Conservation (phyloP, 1,139 yeast species). For the Candida mesenterica region DNA sequence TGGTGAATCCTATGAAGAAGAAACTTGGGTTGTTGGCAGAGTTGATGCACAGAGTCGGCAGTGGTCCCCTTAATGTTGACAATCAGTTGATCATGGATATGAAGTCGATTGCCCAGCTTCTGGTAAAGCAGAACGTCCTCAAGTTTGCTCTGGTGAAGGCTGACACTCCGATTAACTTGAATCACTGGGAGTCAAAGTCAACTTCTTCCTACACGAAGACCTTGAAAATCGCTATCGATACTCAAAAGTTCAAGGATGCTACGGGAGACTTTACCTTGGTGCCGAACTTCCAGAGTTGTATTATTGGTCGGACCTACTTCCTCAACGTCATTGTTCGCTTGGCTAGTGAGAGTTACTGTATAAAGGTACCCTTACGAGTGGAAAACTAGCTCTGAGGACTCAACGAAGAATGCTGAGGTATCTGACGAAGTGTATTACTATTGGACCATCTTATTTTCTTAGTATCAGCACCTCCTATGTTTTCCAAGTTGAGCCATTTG, state of each 20-base stretch:
- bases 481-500: too few relatives aligned
- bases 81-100: constrained; percentile 19
- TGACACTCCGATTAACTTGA: constrained; percentile 10
- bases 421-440: too few relatives aligned
- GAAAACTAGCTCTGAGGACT: too few relatives aligned
- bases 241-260: constrained; percentile 5
- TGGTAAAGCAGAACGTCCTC: constrained; percentile 16
- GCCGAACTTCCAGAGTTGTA: constrained; percentile 29
- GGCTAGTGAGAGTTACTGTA: constrained; percentile 16
- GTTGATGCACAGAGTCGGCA: constrained; percentile 14
- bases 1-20: constrained; percentile 18
- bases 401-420: too few relatives aligned
- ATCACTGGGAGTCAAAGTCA: constrained; percentile 9
- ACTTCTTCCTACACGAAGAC: constrained; percentile 5
- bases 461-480: too few relatives aligned
- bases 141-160: constrained; percentile 15
- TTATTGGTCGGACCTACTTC: constrained; percentile 26
- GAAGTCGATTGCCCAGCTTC: constrained; percentile 20
- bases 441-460: too few relatives aligned
- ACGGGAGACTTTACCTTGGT: constrained; percentile 16
- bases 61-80: constrained; percentile 15
- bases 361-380: constrained; percentile 22
- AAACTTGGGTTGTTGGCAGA: constrained; percentile 15
- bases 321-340: constrained; percentile 17
- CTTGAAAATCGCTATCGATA: constrained; percentile 8